Evolutionary conservation across 805 yeast species (phyloP), one percentile per base, ranked within the genome.

Genomic region (Candida pini): DNA sequence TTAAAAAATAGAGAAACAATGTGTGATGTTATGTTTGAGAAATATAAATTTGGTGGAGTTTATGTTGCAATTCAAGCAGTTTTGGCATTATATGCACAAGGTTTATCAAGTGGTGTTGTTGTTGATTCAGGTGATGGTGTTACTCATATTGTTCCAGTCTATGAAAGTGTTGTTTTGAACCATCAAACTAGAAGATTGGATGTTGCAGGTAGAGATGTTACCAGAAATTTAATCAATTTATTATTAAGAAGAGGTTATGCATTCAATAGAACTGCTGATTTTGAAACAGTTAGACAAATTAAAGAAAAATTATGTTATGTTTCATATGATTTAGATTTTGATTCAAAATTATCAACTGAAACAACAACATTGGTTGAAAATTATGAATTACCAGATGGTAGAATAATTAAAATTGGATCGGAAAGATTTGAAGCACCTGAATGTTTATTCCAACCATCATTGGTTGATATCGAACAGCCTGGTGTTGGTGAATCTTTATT

Each of bases 51-150:
- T 58, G 87, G 90, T 25, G 96, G 96, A 14, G 95, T 89, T 8
- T 89, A 90, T 49, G 96, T 89, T 30, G 96, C 96, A 15, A 87
- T 86, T 53, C 97, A 90, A 68, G 97, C 97, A 3, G 98, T 92
- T n/a, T 72, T 92, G 54, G 97, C 97, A 0, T 71, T 92, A 36
- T 92, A 92, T 51, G 97, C 97, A 2, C 97, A 92, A 64, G 97
- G 97, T 42, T 71, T 90, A 49, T 81, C 94, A 18, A 84, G 95
- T 0, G 98, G 98, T 51, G 97, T 92, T 14, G 98, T 92, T 39
- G 97, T 92, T 16, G 98, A 92, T 62, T 87, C 96, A 4, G 98
- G 98, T 54, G 97, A 89, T 59, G 97, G 97, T 64, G 98, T 90
- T 30, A 92, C 98, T 4, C 98, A 92, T 58, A 82, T 92, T 61